These are phyloP conservation scores for Russula sp. DNA, from an alignment of 768 basidiomycete species.

Conservation along the genomic window DNA sequence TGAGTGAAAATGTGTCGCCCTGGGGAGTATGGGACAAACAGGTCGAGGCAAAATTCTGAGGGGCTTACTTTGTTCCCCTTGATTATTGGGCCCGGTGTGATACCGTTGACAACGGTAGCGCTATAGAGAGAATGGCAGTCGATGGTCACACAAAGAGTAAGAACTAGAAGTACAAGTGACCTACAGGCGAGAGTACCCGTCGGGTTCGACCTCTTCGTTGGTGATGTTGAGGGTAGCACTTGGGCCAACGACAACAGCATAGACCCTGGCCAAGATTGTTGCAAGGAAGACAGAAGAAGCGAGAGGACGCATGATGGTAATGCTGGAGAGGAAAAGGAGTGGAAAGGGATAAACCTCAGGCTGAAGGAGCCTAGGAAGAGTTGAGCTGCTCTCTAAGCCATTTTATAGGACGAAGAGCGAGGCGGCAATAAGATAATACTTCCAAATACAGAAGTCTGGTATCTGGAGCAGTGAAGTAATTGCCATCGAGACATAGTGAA, in stretches of 20 bases:
- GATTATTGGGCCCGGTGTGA: slow-evolving; percentile 43
- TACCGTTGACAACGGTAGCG: slow-evolving; percentile 36
- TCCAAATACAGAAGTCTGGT: not conserved
- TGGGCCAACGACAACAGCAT: slow-evolving; percentile 21
- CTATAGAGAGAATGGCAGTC: slow-evolving; percentile 21
- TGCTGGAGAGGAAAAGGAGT: not conserved
- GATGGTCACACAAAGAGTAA: not conserved
- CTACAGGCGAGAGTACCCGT: slow-evolving; percentile 23
- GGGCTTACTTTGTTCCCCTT: slow-evolving; percentile 27
- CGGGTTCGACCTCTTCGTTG: slow-evolving; percentile 19
- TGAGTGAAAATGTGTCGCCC: slow-evolving; percentile 35
- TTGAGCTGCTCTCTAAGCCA: no score
- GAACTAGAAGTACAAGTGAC: not conserved
- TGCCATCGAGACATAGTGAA: not conserved
- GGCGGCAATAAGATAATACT: not conserved
- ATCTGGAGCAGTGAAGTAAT: not conserved
- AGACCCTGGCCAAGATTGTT: not conserved
- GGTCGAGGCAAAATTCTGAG: not conserved
- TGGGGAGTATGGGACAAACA: slow-evolving; percentile 24
- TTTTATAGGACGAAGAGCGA: not conserved
- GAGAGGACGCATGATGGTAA: not conserved
- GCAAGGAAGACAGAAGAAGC: not conserved
- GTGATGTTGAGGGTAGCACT: slow-evolving; percentile 21
- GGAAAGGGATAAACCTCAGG: not conserved
- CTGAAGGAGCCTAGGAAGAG: not conserved